Conservation (phyloP, 108 stramenopile genomes). For the Nitzschia putrida region DNA sequence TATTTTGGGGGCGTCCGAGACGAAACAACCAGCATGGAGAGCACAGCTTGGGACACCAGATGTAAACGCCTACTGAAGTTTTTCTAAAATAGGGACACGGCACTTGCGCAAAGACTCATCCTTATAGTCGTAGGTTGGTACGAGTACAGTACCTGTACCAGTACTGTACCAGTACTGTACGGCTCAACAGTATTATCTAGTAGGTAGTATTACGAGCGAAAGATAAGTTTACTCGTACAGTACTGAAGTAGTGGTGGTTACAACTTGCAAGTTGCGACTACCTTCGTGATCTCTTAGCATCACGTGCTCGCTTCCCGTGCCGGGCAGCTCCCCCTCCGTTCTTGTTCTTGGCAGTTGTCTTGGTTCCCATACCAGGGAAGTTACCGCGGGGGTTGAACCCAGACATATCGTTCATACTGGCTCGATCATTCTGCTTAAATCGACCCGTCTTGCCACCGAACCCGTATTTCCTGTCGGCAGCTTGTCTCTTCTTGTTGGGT, state of each 20-base stretch:
- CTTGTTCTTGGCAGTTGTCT: constrained; percentile 46
- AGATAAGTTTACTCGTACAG: too few relatives aligned
- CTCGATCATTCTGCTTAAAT: constrained; percentile 86
- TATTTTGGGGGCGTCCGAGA: constrained; percentile 4
- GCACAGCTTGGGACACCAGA: constrained; percentile 1
- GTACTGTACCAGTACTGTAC: too few relatives aligned
- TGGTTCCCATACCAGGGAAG: constrained; percentile 72
- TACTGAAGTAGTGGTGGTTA: too few relatives aligned
- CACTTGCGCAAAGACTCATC: neutral
- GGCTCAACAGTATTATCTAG: too few relatives aligned
- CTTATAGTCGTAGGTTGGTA: neutral
- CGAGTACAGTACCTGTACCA: too few relatives aligned
- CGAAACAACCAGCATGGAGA: too few relatives aligned
- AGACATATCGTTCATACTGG: constrained; percentile 76
- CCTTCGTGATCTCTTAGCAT: constrained; percentile 50
- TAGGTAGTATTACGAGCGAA: too few relatives aligned
- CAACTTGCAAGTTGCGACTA: neutral
- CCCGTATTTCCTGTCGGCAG: constrained; percentile 75
- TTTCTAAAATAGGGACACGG: neutral
- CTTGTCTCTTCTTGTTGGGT: constrained; percentile 62
- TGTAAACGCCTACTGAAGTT: neutral
- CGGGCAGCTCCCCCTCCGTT: constrained; percentile 55
- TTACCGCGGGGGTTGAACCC: constrained; percentile 81
- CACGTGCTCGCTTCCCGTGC: constrained; percentile 79
- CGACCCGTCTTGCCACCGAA: constrained; percentile 83